Percentiles rank a stretch among this genome's conserved stretches.
Evolutionary conservation across 192 early-diverging fungal species (phyloP).

Genomic region (Coemansia aciculifera): DNA sequence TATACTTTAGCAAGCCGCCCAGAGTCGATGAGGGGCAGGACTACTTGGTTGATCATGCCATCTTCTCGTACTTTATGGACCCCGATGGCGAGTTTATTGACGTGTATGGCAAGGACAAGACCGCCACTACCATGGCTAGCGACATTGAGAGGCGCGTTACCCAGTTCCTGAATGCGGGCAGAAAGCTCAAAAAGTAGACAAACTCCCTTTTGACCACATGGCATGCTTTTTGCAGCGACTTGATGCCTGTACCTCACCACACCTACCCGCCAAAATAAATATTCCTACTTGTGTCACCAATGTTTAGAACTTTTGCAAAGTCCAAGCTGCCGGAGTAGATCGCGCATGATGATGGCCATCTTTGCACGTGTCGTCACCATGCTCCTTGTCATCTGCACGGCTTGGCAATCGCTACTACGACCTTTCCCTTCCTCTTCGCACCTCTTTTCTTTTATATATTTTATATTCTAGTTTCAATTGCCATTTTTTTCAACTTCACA

Average conservation of each 20-base stretch:
- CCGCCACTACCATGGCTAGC: constrained; percentile 37
- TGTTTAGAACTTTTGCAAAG: neutral
- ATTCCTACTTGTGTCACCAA: neutral
- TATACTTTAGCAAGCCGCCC: constrained; percentile 93
- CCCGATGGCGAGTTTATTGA: constrained; percentile 89
- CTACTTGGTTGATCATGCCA: constrained; percentile 97
- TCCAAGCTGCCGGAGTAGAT: neutral
- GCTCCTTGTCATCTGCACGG: constrained; percentile 1
- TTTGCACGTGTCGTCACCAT: constrained; percentile 7
- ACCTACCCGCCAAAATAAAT: neutral
- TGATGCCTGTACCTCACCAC: neutral
- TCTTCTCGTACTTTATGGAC: constrained; percentile 97
- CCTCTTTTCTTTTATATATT: constrained; percentile 1
- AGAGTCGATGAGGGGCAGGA: constrained; percentile 76
- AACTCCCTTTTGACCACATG: neutral
- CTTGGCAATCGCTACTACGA: neutral
- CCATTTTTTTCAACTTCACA: neutral
- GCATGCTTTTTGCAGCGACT: neutral
- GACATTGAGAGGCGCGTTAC: constrained; percentile 35
- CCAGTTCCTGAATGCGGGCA: constrained; percentile 22
- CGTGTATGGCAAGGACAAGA: constrained; percentile 81
- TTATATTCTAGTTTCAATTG: constrained; percentile 11
- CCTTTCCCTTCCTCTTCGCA: neutral
- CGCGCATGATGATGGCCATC: neutral
- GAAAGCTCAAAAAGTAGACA: constrained; percentile 20